phyloP scores from a whole-genome alignment of 1,284 basidiomycete species.

The Microbotryum silenes-acaulis region DNA sequence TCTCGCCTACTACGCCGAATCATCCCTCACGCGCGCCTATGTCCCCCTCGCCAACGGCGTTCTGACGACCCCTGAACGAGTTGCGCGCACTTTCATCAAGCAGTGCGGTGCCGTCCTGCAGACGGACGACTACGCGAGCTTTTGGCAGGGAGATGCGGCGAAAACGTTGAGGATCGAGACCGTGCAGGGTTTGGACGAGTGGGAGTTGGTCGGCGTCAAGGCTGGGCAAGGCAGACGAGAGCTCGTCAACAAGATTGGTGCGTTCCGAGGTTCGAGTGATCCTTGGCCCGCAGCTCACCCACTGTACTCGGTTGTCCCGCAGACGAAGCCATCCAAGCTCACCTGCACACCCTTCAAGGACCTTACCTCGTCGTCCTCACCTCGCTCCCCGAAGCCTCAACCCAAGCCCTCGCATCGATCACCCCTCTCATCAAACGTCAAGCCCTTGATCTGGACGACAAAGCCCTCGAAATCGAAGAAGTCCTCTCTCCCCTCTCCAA shows the following conservation, averaged over 20 bases:
- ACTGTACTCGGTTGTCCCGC: neutral
- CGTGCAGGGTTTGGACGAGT: constrained; percentile 12
- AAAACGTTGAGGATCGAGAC: constrained; percentile 7
- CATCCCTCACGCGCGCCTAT: constrained; percentile 5
- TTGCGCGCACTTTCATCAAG: constrained; percentile 3
- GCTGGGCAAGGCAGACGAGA: constrained; percentile 1
- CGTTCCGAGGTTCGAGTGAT: neutral
- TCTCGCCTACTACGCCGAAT: neutral
- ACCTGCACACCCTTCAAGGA: neutral
- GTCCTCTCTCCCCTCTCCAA: neutral
- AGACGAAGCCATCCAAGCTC: constrained; percentile 5
- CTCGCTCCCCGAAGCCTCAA: constrained; percentile 6
- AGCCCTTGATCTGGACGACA: neutral
- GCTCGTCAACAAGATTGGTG: constrained; percentile 9
- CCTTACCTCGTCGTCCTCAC: constrained; percentile 20
- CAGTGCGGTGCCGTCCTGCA: constrained; percentile 9
- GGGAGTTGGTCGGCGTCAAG: neutral
- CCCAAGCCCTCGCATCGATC: neutral
- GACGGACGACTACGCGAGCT: neutral
- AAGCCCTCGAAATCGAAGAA: neutral
- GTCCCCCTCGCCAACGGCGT: neutral
- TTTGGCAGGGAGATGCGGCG: constrained; percentile 3
- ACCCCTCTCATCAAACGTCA: constrained; percentile 8
- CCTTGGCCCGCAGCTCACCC: neutral
- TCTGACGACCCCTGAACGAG: constrained; percentile 4